Evolutionary conservation across 2,329 filamentous ascomycete species (phyloP), one percentile per base, ranked within the genome.

Genomic region (Sporothrix sp.): DNA sequence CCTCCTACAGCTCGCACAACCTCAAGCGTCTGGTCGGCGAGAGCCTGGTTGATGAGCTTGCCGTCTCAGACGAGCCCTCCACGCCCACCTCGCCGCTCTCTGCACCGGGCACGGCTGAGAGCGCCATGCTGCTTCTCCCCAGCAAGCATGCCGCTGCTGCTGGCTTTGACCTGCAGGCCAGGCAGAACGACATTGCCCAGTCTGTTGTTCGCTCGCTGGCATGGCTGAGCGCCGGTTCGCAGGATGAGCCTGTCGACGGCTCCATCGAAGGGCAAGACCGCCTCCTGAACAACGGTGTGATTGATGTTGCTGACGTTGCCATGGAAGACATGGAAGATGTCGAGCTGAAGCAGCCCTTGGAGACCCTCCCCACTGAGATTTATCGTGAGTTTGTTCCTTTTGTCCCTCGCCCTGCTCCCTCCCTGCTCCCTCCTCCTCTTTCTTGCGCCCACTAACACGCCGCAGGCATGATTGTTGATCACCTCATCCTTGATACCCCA

Each of bases 401-500:
- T 44, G 18, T 4, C 5, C 30, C n/a, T n/a, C n/a, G n/a, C n/a
- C n/a, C n/a, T n/a, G n/a, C n/a, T n/a, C n/a, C n/a, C n/a, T n/a
- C n/a, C n/a, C n/a, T n/a, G n/a, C n/a, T n/a, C n/a, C n/a, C n/a
- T n/a, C n/a, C n/a, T n/a, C n/a, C n/a, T n/a, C n/a, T n/a, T n/a
- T n/a, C n/a, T n/a, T n/a, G n/a, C n/a, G n/a, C n/a, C n/a, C n/a
- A n/a, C n/a, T n/a, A n/a, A n/a, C n/a, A 35, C 28, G 42, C 46
- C 3, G 18, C 58, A 87, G 85, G 80, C 60, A 70, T 79, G 61
- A 87, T 91, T 55, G 85, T 91, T 61, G 82, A 84, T 55, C 74
- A 85, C 46, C 73, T 91, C 48, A 81, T 84, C 27, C 69, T 86
- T 52, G 86, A 91, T 64, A 75, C 87, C 11, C 85, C 68, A 6